Conservation (phyloP, 192 early-diverging fungal genomes). For the Gaertneriomyces semiglobifer region DNA sequence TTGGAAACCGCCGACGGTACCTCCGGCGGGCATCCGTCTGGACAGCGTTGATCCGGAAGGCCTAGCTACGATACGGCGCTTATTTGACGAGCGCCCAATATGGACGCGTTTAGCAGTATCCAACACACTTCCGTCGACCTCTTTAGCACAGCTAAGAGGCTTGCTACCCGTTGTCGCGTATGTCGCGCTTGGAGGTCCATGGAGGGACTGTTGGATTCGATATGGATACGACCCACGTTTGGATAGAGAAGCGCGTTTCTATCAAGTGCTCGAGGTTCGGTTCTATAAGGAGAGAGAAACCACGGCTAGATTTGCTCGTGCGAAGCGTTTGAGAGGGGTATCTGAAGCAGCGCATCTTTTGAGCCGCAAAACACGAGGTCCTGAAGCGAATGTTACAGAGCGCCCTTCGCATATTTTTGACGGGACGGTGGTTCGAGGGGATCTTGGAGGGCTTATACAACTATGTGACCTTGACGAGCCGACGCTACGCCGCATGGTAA, state of each 20-base stretch:
- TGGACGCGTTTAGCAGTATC: constrained; percentile 36
- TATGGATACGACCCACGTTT: constrained; percentile 44
- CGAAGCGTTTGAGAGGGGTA: constrained; percentile 35
- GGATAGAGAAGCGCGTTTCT: constrained; percentile 31
- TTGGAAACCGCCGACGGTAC: constrained; percentile 1
- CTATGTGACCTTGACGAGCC: constrained; percentile 43
- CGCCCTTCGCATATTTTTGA: constrained; percentile 41
- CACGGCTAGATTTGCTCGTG: constrained; percentile 16
- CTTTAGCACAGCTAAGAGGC: constrained; percentile 12
- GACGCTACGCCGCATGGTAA: constrained; percentile 26
- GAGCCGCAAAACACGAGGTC: background rate
- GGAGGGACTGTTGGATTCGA: constrained; percentile 38
- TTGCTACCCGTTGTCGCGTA: constrained; percentile 33
- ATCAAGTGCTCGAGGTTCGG: constrained; percentile 38
- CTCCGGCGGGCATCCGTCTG: background rate
- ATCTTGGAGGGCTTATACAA: constrained; percentile 23
- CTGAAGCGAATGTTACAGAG: background rate
- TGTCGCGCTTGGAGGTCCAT: constrained; percentile 29
- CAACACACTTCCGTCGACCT: constrained; percentile 23
- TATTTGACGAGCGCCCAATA: constrained; percentile 34
- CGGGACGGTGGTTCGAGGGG: constrained; percentile 24
- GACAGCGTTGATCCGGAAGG: constrained; percentile 7
- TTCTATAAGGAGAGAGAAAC: constrained; percentile 21
- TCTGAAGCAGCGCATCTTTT: constrained; percentile 12
- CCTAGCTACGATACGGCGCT: constrained; percentile 8